These are phyloP conservation scores for Pseudozyma hubeiensis DNA, from an alignment of 1,284 basidiomycete genomes.

Conservation along the genomic window DNA sequence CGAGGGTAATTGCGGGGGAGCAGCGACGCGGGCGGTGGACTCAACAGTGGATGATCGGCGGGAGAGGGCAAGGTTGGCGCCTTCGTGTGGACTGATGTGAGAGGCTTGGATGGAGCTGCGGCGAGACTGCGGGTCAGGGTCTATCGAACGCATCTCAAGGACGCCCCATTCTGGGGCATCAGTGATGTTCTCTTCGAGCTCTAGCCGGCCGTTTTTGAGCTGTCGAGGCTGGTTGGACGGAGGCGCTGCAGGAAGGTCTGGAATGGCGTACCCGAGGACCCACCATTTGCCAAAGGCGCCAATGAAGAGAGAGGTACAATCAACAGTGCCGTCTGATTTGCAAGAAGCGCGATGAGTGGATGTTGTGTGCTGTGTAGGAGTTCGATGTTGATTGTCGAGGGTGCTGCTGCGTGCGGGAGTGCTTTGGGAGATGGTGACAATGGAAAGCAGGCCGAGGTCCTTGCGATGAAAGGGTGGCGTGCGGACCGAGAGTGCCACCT, in stretches of 20 bases:
- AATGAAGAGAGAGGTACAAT: conserved; percentile 81
- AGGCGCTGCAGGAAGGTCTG: conserved; percentile 68
- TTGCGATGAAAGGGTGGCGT: conserved; percentile 91
- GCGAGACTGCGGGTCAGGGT: conserved; percentile 34
- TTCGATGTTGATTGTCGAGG: conserved; percentile 8
- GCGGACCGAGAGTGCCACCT: conserved; percentile 82
- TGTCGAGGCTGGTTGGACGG: conserved; percentile 75
- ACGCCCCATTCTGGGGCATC: conserved; percentile 74
- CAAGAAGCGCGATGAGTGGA: conserved; percentile 6
- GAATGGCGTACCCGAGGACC: conserved; percentile 75
- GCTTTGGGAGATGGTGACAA: conserved; percentile 74
- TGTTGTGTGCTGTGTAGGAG: background rate
- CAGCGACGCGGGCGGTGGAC: conserved; percentile 1
- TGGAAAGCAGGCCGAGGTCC: conserved; percentile 84
- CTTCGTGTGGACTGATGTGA: conserved; percentile 9
- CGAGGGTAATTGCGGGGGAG: conserved; percentile 3
- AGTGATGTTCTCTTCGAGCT: conserved; percentile 78
- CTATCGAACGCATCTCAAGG: conserved; percentile 72
- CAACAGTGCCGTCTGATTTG: conserved; percentile 50
- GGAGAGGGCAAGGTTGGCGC: conserved; percentile 5
- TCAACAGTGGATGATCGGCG: conserved; percentile 4
- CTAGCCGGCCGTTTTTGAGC: conserved; percentile 41
- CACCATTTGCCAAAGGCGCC: conserved; percentile 90
- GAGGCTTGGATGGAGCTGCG: conserved; percentile 23
- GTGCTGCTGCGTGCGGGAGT: conserved; percentile 27